phyloP scores from a whole-genome alignment of 2,329 filamentous ascomycete genomes.

The Trichothecium roseum region DNA sequence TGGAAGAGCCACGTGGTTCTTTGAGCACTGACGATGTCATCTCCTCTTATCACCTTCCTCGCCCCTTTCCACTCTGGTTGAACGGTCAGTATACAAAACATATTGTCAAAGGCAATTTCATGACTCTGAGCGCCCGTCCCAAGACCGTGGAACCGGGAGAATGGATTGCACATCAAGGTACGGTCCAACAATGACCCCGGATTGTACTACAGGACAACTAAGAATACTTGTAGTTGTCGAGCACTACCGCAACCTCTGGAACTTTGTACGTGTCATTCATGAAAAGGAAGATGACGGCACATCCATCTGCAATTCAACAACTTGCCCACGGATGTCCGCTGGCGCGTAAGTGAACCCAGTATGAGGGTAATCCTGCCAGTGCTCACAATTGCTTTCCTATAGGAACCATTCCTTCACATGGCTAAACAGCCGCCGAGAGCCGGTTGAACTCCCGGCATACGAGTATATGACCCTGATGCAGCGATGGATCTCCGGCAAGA shows the following conservation, averaged over 20 bases:
- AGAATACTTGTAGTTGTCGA: slow-evolving; percentile 59
- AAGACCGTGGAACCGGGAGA: slow-evolving; percentile 91
- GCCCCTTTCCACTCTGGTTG: slow-evolving; percentile 62
- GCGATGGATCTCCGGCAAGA: slow-evolving; percentile 94
- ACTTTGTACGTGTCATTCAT: slow-evolving; percentile 81
- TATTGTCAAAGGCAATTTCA: slow-evolving; percentile 95
- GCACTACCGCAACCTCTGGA: slow-evolving; percentile 80
- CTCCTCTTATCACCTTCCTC: slow-evolving; percentile 52
- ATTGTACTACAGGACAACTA: slow-evolving; percentile 1
- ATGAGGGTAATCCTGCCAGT: not conserved
- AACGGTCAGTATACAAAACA: slow-evolving; percentile 67
- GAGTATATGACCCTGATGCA: slow-evolving; percentile 95
- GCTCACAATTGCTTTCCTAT: not conserved
- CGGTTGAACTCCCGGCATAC: slow-evolving; percentile 82
- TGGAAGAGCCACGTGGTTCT: slow-evolving; percentile 48
- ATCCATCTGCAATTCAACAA: slow-evolving; percentile 73
- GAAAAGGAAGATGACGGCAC: slow-evolving; percentile 70
- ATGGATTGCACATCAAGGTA: slow-evolving; percentile 94
- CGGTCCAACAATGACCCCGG: slow-evolving; percentile 10
- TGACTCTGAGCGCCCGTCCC: slow-evolving; percentile 86
- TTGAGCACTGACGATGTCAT: slow-evolving; percentile 44
- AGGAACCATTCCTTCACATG: slow-evolving; percentile 94
- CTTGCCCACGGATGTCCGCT: slow-evolving; percentile 88
- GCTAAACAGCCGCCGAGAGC: slow-evolving; percentile 79
- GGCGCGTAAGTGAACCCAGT: slow-evolving; percentile 59